phyloP scores from a whole-genome alignment of 148 eudicot genomes.

The Chenopodium album region DNA sequence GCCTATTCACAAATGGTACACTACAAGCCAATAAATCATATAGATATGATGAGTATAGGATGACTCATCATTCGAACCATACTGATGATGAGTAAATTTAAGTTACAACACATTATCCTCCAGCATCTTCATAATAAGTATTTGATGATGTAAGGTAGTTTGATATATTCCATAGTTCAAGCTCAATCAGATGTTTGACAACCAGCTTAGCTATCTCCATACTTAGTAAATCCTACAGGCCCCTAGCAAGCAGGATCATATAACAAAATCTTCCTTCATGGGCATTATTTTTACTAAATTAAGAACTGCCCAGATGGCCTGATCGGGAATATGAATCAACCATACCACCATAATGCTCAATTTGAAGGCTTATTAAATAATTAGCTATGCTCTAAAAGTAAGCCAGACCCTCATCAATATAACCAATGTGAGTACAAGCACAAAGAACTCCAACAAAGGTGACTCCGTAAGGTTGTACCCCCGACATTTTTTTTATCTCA shows the following conservation, averaged over 20 bases:
- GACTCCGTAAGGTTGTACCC: constrained; percentile 58
- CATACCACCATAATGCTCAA: constrained; percentile 80
- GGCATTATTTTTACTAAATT: constrained; percentile 60
- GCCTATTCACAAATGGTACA: no score
- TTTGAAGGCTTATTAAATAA: constrained; percentile 50
- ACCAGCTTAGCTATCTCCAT: constrained; percentile 63
- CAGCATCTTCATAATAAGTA: constrained; percentile 52
- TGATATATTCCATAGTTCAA: constrained; percentile 68
- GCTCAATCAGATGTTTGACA: constrained; percentile 49
- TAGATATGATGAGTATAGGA: no score
- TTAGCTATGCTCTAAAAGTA: constrained; percentile 56
- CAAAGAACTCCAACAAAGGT: constrained; percentile 63
- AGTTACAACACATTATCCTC: constrained; percentile 49
- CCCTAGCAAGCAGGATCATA: constrained; percentile 70
- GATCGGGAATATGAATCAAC: constrained; percentile 65
- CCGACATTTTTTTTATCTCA: constrained; percentile 41
- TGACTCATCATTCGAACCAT: background rate
- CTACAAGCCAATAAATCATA: no score
- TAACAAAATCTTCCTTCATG: constrained; percentile 56
- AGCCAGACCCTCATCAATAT: constrained; percentile 49
- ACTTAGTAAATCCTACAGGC: constrained; percentile 63
- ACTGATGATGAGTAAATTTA: constrained; percentile 53
- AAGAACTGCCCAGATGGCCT: constrained; percentile 57
- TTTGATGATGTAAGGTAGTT: constrained; percentile 62
- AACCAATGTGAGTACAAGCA: constrained; percentile 81